phyloP scores from a whole-genome alignment of 805 yeast genomes.

The Ogataea trehaloabstinens region DNA sequence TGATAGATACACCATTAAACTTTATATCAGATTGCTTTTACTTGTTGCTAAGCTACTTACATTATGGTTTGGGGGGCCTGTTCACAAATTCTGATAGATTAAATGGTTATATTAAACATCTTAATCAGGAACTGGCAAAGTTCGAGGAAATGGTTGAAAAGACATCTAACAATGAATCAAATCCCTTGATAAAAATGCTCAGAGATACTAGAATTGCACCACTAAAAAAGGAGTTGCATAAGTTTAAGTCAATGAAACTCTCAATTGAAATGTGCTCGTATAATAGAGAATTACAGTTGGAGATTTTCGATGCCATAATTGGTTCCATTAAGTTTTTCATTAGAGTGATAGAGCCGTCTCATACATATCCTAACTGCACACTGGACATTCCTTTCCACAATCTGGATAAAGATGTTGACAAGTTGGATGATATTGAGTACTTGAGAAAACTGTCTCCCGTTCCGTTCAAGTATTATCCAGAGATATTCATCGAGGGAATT shows the following conservation, averaged over 20 bases:
- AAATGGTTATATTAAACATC: conserved; percentile 45
- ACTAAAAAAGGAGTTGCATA: conserved; percentile 33
- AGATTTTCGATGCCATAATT: conserved; percentile 70
- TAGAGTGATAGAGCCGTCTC: conserved; percentile 70
- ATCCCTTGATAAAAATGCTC: conserved; percentile 31
- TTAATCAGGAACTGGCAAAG: conserved; percentile 52
- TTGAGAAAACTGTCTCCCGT: conserved; percentile 62
- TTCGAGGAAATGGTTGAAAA: conserved; percentile 39
- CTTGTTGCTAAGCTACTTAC: conserved; percentile 71
- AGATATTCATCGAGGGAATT: conserved; percentile 78
- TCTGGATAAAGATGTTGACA: conserved; percentile 58
- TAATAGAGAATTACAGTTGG: conserved; percentile 56
- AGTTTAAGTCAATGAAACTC: conserved; percentile 45
- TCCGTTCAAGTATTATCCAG: conserved; percentile 85
- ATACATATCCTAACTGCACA: conserved; percentile 53
- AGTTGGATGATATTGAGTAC: conserved; percentile 73
- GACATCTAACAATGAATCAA: conserved; percentile 12
- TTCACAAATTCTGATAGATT: conserved; percentile 55
- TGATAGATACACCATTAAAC: conserved; percentile 44
- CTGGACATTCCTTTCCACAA: conserved; percentile 58
- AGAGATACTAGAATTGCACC: conserved; percentile 28
- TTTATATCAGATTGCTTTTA: conserved; percentile 92
- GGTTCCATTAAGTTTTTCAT: conserved; percentile 75
- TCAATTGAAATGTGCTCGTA: conserved; percentile 63
- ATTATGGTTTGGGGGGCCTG: conserved; percentile 88